Base-by-base conservation (phyloP, 345 rosid species). In the Psidium guajava region DNA sequence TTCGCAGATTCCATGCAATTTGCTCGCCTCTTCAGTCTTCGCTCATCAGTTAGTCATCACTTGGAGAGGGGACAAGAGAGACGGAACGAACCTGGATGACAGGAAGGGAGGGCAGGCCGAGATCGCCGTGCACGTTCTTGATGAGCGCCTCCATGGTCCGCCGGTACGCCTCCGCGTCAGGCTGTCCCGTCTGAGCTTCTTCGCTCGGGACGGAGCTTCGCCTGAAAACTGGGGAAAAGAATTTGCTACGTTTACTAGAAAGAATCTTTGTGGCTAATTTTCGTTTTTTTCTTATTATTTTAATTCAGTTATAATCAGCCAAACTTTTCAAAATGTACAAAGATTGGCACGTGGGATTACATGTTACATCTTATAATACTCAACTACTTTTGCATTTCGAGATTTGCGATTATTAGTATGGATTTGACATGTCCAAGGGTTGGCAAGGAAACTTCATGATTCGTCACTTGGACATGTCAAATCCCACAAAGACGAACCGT, bases 41-140 rank as follows among this genome's bases (percentile, higher is more conserved):
- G n/a, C n/a, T n/a, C n/a, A n/a, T n/a, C n/a, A n/a, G n/a, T n/a
- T n/a, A n/a, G n/a, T n/a, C n/a, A n/a, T n/a, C n/a, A n/a, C n/a
- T n/a, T n/a, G n/a, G n/a, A n/a, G n/a, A n/a, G n/a, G n/a, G 13
- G 32, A 15, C 54, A 11, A 53, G 42, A 28, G 12, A 54, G 61
- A 80, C 1, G 8, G 16, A 36, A 49, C 0, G 25, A 2, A 93
- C 99, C 98, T 92, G 98, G 83, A 94, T 89, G 64, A 94, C 86
- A 20, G 99, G 98, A 73, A 97, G 98, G 27, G 90, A 89, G 82
- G 98, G 98, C 82, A 94, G 89, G 25, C 81, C 85, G 51, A 93
- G 93, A 91, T 94, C 98, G 84, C 91, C 89, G 80, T 96, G 91
- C 11, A 97, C 92, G 56, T 95, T 90, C 8, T 82, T 58, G 42